phyloP scores from a whole-genome alignment of 192 early-diverging fungal species.

The Linnemannia schmuckeri region DNA sequence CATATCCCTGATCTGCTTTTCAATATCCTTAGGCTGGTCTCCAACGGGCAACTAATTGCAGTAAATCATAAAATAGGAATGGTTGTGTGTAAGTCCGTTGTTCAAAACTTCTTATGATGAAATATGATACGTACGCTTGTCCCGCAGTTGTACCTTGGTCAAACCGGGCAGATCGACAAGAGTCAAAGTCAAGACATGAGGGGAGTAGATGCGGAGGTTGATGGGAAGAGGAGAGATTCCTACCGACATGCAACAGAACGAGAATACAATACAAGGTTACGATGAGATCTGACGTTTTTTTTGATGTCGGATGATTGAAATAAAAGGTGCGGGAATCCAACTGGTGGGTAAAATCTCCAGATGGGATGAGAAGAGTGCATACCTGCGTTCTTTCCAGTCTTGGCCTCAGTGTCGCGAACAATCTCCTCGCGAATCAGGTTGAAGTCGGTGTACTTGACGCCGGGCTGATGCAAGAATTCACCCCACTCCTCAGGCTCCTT shows the following conservation, averaged over 20 bases:
- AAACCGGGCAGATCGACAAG: conserved; percentile 99
- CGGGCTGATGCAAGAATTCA: conserved; percentile 98
- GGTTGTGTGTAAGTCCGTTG: background rate
- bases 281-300: background rate
- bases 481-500: conserved; percentile 91
- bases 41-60: conserved; percentile 87
- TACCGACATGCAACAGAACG: conserved; percentile 14
- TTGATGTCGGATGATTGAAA: background rate
- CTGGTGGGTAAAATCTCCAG: background rate
- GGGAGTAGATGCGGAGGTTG: conserved; percentile 97
- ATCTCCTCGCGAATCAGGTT: conserved; percentile 98
- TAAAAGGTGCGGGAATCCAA: background rate
- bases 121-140: background rate
- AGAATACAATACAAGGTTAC: background rate
- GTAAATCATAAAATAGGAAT: background rate
- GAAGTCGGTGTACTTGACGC: conserved; percentile 96
- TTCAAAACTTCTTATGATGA: background rate
- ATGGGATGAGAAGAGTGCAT: background rate
- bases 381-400: conserved; percentile 84
- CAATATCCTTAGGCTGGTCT: conserved; percentile 99
- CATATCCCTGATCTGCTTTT: conserved; percentile 98
- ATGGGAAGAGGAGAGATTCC: conserved; percentile 97
- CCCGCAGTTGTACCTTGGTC: conserved; percentile 78
- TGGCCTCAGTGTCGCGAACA: conserved; percentile 90
- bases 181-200: conserved; percentile 98